Evolutionary conservation across 2,329 filamentous ascomycete genomes (phyloP).

Genomic region (Ceratocystis ficicola): DNA sequence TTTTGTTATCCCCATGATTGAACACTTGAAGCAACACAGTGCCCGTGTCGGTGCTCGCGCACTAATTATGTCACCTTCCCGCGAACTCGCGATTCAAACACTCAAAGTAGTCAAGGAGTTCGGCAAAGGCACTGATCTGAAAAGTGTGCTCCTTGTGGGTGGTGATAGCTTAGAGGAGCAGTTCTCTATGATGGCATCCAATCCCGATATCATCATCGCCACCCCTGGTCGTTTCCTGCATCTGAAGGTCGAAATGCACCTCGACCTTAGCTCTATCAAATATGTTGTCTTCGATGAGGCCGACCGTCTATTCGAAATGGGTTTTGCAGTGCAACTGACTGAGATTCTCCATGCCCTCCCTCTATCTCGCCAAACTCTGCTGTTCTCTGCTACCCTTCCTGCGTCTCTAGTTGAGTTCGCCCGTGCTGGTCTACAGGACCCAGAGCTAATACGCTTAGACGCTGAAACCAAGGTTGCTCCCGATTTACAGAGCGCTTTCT

Average conservation of each 20-base stretch:
- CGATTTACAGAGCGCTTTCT: constrained; percentile 90
- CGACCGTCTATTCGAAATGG: constrained; percentile 96
- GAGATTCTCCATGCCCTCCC: constrained; percentile 89
- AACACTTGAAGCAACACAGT: constrained; percentile 79
- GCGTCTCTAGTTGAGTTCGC: constrained; percentile 94
- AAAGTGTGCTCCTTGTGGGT: constrained; percentile 80
- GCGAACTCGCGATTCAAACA: constrained; percentile 89
- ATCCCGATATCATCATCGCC: constrained; percentile 94
- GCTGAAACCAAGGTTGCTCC: constrained; percentile 93
- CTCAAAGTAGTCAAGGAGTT: constrained; percentile 95
- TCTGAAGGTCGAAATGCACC: constrained; percentile 88
- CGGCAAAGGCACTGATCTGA: constrained; percentile 76
- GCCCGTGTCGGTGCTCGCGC: constrained; percentile 74
- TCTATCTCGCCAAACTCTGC: constrained; percentile 68
- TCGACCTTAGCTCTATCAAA: constrained; percentile 79
- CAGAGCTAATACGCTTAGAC: constrained; percentile 77
- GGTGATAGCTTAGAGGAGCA: constrained; percentile 94
- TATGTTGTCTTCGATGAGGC: constrained; percentile 98
- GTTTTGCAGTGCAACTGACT: constrained; percentile 81
- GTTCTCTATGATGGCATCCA: constrained; percentile 81
- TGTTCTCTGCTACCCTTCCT: constrained; percentile 91
- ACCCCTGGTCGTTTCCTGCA: constrained; percentile 94
- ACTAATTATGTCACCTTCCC: constrained; percentile 79
- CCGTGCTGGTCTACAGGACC: constrained; percentile 82
- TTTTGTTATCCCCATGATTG: constrained; percentile 97